Conservation (phyloP, 2,329 filamentous ascomycete genomes). For the Colletotrichum viniferum region DNA sequence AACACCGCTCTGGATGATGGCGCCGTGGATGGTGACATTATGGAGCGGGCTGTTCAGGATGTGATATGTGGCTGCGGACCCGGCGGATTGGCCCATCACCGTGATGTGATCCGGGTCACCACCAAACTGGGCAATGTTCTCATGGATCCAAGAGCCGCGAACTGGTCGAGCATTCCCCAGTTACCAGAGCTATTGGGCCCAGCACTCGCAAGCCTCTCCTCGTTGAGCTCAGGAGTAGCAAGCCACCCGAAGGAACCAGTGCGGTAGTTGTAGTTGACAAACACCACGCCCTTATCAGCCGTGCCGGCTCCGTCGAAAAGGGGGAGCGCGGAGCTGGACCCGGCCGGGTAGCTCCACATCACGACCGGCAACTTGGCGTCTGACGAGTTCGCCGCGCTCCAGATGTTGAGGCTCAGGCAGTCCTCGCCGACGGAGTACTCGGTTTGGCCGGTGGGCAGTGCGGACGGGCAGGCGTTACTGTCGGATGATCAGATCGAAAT, state of each 20-base stretch:
- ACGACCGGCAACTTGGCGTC: slow-evolving; percentile 32
- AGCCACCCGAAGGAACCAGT: neutral
- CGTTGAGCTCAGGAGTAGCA: neutral
- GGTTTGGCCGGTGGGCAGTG: neutral
- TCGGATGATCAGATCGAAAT: too few relatives aligned
- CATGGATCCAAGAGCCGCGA: neutral
- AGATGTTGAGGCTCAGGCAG: slow-evolving; percentile 37
- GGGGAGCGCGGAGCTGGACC: neutral
- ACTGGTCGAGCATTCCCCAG: neutral
- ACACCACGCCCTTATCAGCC: neutral
- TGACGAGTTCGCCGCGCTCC: slow-evolving; percentile 30
- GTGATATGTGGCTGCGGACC: neutral
- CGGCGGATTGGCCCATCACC: neutral
- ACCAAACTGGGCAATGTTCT: neutral
- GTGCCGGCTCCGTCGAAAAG: neutral
- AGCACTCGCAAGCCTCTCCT: neutral
- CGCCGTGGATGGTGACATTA: neutral
- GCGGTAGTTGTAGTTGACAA: neutral
- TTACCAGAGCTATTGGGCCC: neutral
- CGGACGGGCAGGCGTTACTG: neutral
- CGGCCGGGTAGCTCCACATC: slow-evolving; percentile 25
- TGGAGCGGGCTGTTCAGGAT: neutral
- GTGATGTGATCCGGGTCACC: neutral
- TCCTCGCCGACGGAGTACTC: slow-evolving; percentile 29
- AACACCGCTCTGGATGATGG: neutral